phyloP scores from a whole-genome alignment of 495 filamentous ascomycete species.

The Penicillium cosmopolitanum region DNA sequence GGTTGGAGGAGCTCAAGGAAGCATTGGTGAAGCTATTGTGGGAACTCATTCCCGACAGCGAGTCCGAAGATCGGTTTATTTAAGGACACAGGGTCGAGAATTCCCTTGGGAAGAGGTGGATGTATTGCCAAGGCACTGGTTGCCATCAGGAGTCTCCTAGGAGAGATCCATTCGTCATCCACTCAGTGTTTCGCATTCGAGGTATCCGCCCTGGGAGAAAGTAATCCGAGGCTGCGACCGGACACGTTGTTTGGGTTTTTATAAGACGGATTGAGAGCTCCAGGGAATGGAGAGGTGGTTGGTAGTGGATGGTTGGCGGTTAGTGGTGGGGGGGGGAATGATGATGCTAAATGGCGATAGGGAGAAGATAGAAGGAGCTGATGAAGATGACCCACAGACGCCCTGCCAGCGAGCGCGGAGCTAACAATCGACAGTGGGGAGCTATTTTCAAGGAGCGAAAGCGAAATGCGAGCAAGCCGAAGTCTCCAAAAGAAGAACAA shows the following conservation, averaged over 20 bases:
- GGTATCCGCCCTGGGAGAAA: conserved; percentile 24
- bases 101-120: conserved; percentile 32
- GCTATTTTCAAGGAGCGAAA: conserved; percentile 1
- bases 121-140: conserved; percentile 42
- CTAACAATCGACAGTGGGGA: conserved; percentile 4
- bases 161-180: conserved; percentile 50
- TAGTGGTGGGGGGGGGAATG: neutral
- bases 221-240: conserved; percentile 7
- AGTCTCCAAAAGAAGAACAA: neutral
- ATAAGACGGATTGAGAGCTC: conserved; percentile 1
- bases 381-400: conserved; percentile 1
- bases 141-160: conserved; percentile 48
- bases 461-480: conserved; percentile 9
- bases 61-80: conserved; percentile 19
- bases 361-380: neutral
- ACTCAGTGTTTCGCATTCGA: conserved; percentile 43
- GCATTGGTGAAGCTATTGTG: conserved; percentile 44
- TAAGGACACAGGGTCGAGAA: conserved; percentile 27
- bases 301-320: neutral
- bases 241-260: neutral
- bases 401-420: neutral
- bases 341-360: neutral
- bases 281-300: neutral
- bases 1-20: conserved; percentile 39
- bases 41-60: conserved; percentile 50